These are phyloP conservation scores for Orbilia ellipsospora DNA, from an alignment of 2,329 filamentous ascomycete species.

Conservation along the genomic window DNA sequence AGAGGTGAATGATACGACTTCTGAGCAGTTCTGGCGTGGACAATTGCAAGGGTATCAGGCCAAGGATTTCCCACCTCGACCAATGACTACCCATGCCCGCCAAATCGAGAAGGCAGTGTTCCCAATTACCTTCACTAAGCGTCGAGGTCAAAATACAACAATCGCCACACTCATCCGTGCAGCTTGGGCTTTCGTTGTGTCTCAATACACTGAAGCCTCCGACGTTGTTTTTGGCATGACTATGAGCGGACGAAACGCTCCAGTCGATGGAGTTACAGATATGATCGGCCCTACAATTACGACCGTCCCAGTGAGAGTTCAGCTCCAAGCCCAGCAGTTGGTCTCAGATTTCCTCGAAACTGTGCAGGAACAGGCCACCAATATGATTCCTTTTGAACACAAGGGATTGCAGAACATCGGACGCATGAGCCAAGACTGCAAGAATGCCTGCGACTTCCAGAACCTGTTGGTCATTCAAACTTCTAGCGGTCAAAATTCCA, in stretches of 20 bases:
- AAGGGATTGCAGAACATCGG: slow-evolving; percentile 58
- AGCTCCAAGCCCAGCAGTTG: slow-evolving; percentile 38
- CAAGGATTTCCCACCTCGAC: not conserved
- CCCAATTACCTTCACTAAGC: not conserved
- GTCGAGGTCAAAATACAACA: not conserved
- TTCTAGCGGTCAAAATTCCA: slow-evolving; percentile 11
- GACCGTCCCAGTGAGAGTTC: slow-evolving; percentile 60
- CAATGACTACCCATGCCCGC: slow-evolving; percentile 62
- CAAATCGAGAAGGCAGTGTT: slow-evolving; percentile 37
- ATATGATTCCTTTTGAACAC: slow-evolving; percentile 58
- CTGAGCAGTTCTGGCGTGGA: slow-evolving; percentile 59
- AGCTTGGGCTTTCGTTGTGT: slow-evolving; percentile 58
- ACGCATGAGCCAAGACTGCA: slow-evolving; percentile 48
- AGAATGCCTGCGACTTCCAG: slow-evolving; percentile 58
- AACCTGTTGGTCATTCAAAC: slow-evolving; percentile 60
- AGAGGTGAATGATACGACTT: slow-evolving; percentile 61
- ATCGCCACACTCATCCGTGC: not conserved
- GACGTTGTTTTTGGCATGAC: slow-evolving; percentile 60
- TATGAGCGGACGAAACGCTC: slow-evolving; percentile 59
- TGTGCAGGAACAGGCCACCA: slow-evolving; percentile 55
- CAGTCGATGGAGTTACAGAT: slow-evolving; percentile 58
- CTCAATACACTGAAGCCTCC: slow-evolving; percentile 49
- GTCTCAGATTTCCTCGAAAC: slow-evolving; percentile 31
- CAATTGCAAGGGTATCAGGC: not conserved
- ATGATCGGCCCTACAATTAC: slow-evolving; percentile 61